A percentile compares a stretch with the other conserved stretches of the same genome.
phyloP scores from a whole-genome alignment of 2,329 filamentous ascomycete genomes.

The Aspergillus fischeri region DNA sequence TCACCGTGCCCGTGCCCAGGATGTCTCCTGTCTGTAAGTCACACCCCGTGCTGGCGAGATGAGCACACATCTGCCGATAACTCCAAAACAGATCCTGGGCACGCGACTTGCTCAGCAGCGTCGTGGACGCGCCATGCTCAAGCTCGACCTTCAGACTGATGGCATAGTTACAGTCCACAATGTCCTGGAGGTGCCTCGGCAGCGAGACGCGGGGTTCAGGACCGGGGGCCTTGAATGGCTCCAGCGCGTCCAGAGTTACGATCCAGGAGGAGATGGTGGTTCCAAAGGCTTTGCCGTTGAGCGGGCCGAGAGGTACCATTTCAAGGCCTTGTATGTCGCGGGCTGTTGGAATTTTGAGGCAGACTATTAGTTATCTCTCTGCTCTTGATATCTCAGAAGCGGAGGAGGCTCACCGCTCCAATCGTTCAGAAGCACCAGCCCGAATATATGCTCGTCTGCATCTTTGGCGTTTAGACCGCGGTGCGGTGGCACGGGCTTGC shows the following conservation, averaged over 20 bases:
- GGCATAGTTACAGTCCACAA: conserved; percentile 14
- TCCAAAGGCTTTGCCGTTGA: conserved; percentile 59
- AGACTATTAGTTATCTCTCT: neutral
- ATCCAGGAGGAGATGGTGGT: conserved; percentile 62
- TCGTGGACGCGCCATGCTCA: conserved; percentile 3
- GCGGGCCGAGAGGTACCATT: conserved; percentile 58
- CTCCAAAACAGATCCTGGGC: conserved; percentile 26
- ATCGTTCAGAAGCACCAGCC: conserved; percentile 59
- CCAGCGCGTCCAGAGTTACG: conserved; percentile 55
- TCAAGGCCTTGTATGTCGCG: conserved; percentile 58
- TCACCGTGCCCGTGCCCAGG: conserved; percentile 28
- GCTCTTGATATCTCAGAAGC: too few species aligned
- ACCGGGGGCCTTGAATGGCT: too few species aligned
- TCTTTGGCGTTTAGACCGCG: conserved; percentile 33
- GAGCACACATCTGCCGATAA: conserved; percentile 26
- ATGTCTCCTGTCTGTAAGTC: conserved; percentile 30
- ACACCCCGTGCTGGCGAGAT: conserved; percentile 28
- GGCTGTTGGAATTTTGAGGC: conserved; percentile 6
- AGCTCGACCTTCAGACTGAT: conserved; percentile 21
- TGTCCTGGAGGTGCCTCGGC: conserved; percentile 18
- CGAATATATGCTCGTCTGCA: conserved; percentile 58
- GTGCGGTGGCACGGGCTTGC: conserved; percentile 37
- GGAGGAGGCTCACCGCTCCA: conserved; percentile 42
- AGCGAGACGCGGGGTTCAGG: conserved; percentile 12
- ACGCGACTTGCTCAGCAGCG: conserved; percentile 14